A percentile compares a stretch with the other conserved stretches of the same genome.
phyloP scores from a whole-genome alignment of 306 rosid species.

The Vicia villosa region DNA sequence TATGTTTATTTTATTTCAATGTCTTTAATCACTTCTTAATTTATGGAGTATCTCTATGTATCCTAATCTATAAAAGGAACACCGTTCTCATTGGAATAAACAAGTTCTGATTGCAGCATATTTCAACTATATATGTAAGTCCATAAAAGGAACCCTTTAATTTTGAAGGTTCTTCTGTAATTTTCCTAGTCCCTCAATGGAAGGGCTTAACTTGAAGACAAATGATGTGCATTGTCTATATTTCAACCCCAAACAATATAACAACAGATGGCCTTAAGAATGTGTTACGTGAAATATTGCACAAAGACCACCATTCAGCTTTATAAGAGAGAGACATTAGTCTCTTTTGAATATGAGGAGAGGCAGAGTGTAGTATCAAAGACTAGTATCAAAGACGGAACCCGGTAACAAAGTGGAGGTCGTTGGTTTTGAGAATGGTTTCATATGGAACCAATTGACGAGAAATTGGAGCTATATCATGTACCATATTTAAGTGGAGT shows the following conservation, averaged over 20 bases:
- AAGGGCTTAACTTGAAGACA: conserved; percentile 17
- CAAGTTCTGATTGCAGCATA: not conserved
- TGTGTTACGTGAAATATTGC: conserved; percentile 16
- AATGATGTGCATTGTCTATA: conserved; percentile 20
- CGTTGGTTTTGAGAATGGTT: not conserved
- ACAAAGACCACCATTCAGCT: conserved; percentile 26
- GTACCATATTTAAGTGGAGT: not conserved
- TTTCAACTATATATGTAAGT: not conserved
- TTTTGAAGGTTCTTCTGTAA: not conserved
- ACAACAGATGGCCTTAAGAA: not conserved
- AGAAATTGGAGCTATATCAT: not conserved
- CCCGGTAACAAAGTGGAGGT: conserved; percentile 26
- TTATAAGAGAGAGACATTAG: conserved; percentile 10
- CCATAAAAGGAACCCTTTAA: no score
- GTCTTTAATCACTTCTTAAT: no score
- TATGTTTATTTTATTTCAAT: no score
- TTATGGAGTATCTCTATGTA: not conserved
- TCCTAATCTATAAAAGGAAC: not conserved
- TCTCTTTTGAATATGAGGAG: conserved; percentile 14
- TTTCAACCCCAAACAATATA: not conserved
- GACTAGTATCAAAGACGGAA: conserved; percentile 1
- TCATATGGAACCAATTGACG: not conserved
- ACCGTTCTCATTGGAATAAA: not conserved
- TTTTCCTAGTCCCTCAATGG: conserved; percentile 26
- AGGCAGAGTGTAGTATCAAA: no score